These are phyloP conservation scores for Dictyostelium brefeldianum DNA, from an alignment of 78 protist species.

Conservation along the genomic window DNA sequence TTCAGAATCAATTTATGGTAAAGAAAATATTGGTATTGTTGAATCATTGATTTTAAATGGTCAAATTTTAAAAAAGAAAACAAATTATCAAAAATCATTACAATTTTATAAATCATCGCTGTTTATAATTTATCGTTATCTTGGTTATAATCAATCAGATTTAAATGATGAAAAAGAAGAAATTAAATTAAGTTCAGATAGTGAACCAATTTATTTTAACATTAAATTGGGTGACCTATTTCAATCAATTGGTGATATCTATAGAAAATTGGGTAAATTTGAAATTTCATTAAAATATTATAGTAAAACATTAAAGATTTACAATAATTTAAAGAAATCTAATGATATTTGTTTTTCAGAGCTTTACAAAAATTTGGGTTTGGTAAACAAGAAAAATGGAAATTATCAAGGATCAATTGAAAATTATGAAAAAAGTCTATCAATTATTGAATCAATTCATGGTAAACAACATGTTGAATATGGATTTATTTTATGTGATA, in stretches of 20 bases:
- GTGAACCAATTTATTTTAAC: background rate
- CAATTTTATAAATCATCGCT: slow-evolving; percentile 20
- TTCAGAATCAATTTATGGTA: slow-evolving; percentile 31
- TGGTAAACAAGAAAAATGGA: slow-evolving; percentile 49
- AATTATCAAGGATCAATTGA: slow-evolving; percentile 10
- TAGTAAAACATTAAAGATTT: slow-evolving; percentile 4
- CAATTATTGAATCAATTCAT: background rate
- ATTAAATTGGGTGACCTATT: slow-evolving; percentile 37
- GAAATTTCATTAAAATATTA: slow-evolving; percentile 28
- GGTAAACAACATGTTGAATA: slow-evolving; percentile 50
- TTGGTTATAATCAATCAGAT: slow-evolving; percentile 34
- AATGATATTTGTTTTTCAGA: slow-evolving; percentile 16
- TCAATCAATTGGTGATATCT: slow-evolving; percentile 47
- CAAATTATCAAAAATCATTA: slow-evolving; percentile 30
- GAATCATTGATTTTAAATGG: slow-evolving; percentile 47
- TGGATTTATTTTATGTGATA: slow-evolving; percentile 53
- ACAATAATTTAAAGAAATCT: background rate
- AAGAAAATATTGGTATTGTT: slow-evolving; percentile 53
- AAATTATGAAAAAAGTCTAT: slow-evolving; percentile 20
- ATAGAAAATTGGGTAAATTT: slow-evolving; percentile 34
- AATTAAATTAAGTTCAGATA: background rate
- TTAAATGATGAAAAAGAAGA: background rate
- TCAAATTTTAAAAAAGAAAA: slow-evolving; percentile 26
- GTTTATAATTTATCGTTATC: background rate
- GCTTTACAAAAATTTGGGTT: slow-evolving; percentile 43